These are phyloP conservation scores for Talaromyces sp. DNA, from an alignment of 2,329 filamentous ascomycete genomes.

Conservation along the genomic window DNA sequence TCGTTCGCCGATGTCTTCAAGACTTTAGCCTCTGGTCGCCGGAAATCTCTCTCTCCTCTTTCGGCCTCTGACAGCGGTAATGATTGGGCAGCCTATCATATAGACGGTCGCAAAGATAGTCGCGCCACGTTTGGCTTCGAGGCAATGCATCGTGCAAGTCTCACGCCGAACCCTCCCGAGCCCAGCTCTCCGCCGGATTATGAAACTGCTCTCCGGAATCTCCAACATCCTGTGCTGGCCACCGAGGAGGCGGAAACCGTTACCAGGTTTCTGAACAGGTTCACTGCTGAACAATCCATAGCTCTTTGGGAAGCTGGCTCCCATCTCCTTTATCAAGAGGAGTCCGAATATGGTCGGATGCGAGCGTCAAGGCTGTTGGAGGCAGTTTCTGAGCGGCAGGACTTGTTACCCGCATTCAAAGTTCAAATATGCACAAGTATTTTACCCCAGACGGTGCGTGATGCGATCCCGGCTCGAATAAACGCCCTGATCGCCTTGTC, in stretches of 20 bases:
- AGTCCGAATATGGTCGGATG: conserved; percentile 31
- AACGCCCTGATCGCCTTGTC: conserved; percentile 36
- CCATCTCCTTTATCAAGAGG: conserved; percentile 32
- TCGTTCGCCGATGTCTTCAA: conserved; percentile 42
- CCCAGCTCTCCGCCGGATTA: conserved; percentile 33
- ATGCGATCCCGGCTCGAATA: conserved; percentile 35
- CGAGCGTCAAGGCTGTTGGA: conserved; percentile 33
- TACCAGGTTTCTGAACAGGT: conserved; percentile 29
- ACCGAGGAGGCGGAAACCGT: conserved; percentile 35
- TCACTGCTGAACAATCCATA: conserved; percentile 36
- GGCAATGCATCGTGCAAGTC: conserved; percentile 39
- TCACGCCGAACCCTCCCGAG: conserved; percentile 35
- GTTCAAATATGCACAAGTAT: conserved; percentile 33
- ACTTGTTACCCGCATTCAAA: conserved; percentile 32
- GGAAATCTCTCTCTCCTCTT: conserved; percentile 35
- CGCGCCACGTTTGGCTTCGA: conserved; percentile 32
- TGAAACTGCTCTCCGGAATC: conserved; percentile 30
- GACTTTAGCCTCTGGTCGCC: conserved; percentile 35
- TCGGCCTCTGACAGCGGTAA: conserved; percentile 27
- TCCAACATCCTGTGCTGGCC: conserved; percentile 29
- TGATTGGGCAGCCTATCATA: conserved; percentile 24
- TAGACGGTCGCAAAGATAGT: conserved; percentile 30
- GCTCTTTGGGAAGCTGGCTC: conserved; percentile 36
- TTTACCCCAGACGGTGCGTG: conserved; percentile 27
- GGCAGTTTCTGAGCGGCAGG: conserved; percentile 33